A percentile compares a stretch with the other conserved stretches of the same genome.
These are phyloP conservation scores for Colletotrichum melonis DNA, from an alignment of 2,329 filamentous ascomycete genomes.

Conservation along the genomic window DNA sequence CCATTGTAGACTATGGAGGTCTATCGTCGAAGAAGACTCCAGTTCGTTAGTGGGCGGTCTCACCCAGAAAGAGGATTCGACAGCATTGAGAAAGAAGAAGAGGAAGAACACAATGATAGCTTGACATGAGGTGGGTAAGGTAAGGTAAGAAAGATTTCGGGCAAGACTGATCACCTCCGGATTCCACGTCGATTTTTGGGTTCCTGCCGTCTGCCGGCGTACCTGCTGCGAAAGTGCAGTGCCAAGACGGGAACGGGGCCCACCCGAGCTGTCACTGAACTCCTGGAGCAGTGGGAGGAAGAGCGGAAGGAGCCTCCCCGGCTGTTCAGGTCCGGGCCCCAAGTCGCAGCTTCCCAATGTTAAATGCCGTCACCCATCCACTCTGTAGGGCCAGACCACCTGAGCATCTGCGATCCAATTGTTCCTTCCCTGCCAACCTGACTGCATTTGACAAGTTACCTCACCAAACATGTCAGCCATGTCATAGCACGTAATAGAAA, in stretches of 20 bases:
- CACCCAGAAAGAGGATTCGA: not conserved
- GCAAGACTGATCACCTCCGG: not conserved
- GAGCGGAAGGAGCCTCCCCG: constrained; percentile 37
- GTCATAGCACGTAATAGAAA: constrained; percentile 4
- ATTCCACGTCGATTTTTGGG: not conserved
- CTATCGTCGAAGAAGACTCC: not conserved
- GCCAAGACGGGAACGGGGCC: constrained; percentile 31
- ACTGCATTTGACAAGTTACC: not conserved
- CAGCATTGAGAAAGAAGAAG: not conserved
- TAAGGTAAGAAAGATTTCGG: not conserved
- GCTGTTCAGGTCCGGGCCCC: constrained; percentile 1
- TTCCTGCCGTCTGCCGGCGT: constrained; percentile 1
- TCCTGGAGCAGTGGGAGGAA: not conserved
- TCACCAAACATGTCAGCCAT: not conserved
- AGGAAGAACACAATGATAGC: not conserved
- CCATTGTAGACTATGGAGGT: not conserved
- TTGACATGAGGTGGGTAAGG: not conserved
- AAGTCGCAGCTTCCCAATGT: constrained; percentile 2
- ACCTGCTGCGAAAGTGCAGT: constrained; percentile 4
- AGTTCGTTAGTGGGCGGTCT: too few relatives aligned
- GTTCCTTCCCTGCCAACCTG: not conserved
- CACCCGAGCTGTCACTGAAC: constrained; percentile 13
- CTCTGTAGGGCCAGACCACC: constrained; percentile 3
- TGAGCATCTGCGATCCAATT: not conserved
- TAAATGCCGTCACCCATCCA: constrained; percentile 19